Evolutionary conservation across 2,329 filamentous ascomycete species (phyloP), one percentile per base, ranked within the genome.

Genomic region (Diaporthe batatas): DNA sequence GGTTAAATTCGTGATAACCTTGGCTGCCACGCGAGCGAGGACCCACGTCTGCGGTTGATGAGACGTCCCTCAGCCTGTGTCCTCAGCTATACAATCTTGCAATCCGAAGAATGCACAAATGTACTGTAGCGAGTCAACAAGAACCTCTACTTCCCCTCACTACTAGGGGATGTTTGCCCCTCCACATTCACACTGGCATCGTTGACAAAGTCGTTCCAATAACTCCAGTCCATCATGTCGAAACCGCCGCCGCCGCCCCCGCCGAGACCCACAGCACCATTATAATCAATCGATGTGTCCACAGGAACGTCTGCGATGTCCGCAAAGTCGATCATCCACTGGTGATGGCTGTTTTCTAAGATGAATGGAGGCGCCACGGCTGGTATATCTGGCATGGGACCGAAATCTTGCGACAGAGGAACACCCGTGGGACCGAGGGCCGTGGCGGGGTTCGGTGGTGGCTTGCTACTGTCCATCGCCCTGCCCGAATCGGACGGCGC

Each of bases 201-300:
- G 44, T 78, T 78, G 53, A 85, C 78, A 74, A 86, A 86, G 39
- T 86, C 84, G 73, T 83, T 84, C 84, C 84, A 86, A 14, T 81
- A 79, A 59, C 79, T 79, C 83, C 81, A 81, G 44, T 82, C 80
- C 79, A 79, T 80, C 59, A 73, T 67, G 7, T 79, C 64, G 77
- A 79, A 70, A 77, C 78, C 69, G 77, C 49, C 64, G 75, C 78
- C 29, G 71, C 71, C 77, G 73, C 78, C n/a, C 14, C 71, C 77
- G 73, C 78, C n/a, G n/a, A 25, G 42, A 62, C 74, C 36, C 5
- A n/a, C 67, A 16, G 18, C 54, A 32, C 44, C 71, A 54, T 29
- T 44, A 34, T n/a, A 16, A 14, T 32, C 14, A 18, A 39, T 39
- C n/a, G 55, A 34, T 34, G 47, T 42, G 53, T 68, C 71, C 51